Percentiles rank a stretch among this genome's conserved stretches.
These are phyloP conservation scores for Brettanomyces sp. DNA, from an alignment of 805 yeast species.

Conservation along the genomic window DNA sequence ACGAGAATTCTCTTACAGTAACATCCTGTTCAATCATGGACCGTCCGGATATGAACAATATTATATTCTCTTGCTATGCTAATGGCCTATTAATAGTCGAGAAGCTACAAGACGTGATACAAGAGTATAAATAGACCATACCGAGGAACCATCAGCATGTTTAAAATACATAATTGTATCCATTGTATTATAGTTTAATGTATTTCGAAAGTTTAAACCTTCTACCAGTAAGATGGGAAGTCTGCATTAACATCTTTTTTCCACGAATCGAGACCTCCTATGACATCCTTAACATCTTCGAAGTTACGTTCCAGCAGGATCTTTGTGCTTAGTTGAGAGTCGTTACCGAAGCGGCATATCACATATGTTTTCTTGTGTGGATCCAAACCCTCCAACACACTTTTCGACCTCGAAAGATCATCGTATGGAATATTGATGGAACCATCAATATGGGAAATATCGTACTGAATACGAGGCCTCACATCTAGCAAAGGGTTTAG, in stretches of 20 bases:
- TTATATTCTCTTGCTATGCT: conserved; percentile 17
- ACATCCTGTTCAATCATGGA: conserved; percentile 8
- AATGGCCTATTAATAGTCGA: conserved; percentile 24
- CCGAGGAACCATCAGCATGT: too few species aligned
- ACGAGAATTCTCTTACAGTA: conserved; percentile 11
- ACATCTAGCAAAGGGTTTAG: conserved; percentile 52
- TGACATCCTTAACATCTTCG: conserved; percentile 52
- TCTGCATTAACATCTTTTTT: conserved; percentile 5
- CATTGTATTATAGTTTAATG: neutral
- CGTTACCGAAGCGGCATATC: conserved; percentile 84
- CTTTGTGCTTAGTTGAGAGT: conserved; percentile 70
- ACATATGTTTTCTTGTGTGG: conserved; percentile 33
- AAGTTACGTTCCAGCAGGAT: conserved; percentile 43
- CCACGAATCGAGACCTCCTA: conserved; percentile 54
- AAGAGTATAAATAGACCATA: neutral
- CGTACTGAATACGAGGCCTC: conserved; percentile 69
- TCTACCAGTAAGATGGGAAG: conserved; percentile 15
- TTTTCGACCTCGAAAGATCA: conserved; percentile 28
- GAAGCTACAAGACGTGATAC: conserved; percentile 7
- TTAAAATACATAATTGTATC: neutral
- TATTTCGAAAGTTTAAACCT: conserved; percentile 35
- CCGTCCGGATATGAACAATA: conserved; percentile 1
- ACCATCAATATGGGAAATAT: conserved; percentile 49
- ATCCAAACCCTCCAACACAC: conserved; percentile 5
- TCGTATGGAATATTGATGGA: conserved; percentile 59